These are phyloP conservation scores for Glaciozyma martinii DNA, from an alignment of 768 basidiomycete genomes.

Conservation along the genomic window DNA sequence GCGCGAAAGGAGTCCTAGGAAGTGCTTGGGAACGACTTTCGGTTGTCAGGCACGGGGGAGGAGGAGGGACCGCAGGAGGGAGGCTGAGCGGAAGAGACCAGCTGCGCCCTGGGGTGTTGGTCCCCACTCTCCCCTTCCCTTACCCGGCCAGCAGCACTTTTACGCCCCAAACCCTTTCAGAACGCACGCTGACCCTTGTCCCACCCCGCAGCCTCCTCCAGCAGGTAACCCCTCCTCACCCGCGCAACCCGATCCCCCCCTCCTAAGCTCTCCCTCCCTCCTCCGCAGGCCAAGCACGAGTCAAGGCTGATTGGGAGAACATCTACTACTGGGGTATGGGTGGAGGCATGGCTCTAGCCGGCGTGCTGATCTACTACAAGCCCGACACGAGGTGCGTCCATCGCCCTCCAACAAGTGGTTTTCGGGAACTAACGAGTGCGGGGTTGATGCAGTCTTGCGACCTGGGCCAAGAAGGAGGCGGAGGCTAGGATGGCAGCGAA, in stretches of 20 bases:
- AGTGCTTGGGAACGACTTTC: background rate
- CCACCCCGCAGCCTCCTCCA: slow-evolving; percentile 13
- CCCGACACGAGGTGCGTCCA: slow-evolving; percentile 41
- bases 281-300: slow-evolving; percentile 36
- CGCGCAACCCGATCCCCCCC: background rate
- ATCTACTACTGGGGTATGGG: slow-evolving; percentile 42
- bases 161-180: slow-evolving; percentile 2
- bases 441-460: slow-evolving; percentile 13
- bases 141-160: background rate
- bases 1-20: background rate
- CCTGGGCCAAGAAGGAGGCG: slow-evolving; percentile 27
- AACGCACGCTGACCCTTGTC: slow-evolving; percentile 9
- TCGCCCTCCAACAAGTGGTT: no score
- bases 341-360: slow-evolving; percentile 39
- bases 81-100: no score
- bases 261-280: background rate
- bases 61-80: no score
- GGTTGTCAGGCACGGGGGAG: background rate
- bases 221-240: slow-evolving; percentile 5
- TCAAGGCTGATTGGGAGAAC: slow-evolving; percentile 41
- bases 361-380: slow-evolving; percentile 40
- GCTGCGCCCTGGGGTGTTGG: no score
- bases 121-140: background rate
- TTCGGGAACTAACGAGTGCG: no score
- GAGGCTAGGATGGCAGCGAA: slow-evolving; percentile 10